These are phyloP conservation scores for Umbelopsis ramanniana DNA, from an alignment of 192 early-diverging fungal genomes.

Conservation along the genomic window DNA sequence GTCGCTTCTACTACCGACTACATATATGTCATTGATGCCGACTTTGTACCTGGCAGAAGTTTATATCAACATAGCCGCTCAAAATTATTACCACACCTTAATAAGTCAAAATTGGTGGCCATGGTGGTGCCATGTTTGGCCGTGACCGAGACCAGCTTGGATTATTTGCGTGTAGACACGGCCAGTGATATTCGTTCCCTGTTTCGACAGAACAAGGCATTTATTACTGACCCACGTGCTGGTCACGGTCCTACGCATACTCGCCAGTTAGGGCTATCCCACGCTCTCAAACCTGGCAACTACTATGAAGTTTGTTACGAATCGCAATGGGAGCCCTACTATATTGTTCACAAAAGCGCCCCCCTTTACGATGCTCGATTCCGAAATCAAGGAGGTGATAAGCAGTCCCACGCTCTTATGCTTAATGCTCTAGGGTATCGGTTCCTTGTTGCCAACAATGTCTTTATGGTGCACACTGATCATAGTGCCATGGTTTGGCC, in stretches of 20 bases:
- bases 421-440: conserved; percentile 52
- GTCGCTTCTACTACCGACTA: conserved; percentile 43
- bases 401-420: conserved; percentile 55
- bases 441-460: conserved; percentile 47
- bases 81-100: conserved; percentile 27
- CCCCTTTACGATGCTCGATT: conserved; percentile 60
- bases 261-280: conserved; percentile 35
- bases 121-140: conserved; percentile 57
- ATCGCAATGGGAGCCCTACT: conserved; percentile 65
- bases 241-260: conserved; percentile 58
- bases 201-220: conserved; percentile 45
- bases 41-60: conserved; percentile 50
- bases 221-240: conserved; percentile 55
- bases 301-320: conserved; percentile 60
- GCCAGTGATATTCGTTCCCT: conserved; percentile 46
- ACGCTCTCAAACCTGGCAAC: conserved; percentile 16
- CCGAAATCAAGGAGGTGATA: conserved; percentile 59
- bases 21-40: conserved; percentile 58
- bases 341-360: conserved; percentile 42
- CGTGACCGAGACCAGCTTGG: conserved; percentile 38
- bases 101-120: conserved; percentile 26
- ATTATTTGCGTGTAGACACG: conserved; percentile 33
- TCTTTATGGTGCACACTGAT: conserved; percentile 57
- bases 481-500: conserved; percentile 54
- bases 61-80: conserved; percentile 38